Conservation (phyloP, 306 rosid species). For the Prunus dulcis region DNA sequence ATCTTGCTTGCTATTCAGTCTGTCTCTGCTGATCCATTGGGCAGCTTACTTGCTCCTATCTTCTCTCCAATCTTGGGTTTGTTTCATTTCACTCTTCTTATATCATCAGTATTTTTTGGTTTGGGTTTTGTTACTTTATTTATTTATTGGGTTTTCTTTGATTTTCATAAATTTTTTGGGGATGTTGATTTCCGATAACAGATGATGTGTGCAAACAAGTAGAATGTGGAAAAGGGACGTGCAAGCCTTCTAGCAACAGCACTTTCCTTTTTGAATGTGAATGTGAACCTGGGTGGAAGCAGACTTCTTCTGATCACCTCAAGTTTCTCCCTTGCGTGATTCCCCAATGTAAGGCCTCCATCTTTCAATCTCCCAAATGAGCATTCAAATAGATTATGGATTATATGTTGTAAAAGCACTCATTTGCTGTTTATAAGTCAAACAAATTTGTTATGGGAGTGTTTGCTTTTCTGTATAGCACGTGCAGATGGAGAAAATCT, state of each 20-base stretch:
- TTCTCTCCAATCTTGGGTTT: conserved; percentile 65
- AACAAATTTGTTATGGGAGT: not conserved
- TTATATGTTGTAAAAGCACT: not conserved
- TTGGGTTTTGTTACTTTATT: not conserved
- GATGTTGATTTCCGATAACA: conserved; percentile 20
- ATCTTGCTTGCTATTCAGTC: conserved; percentile 42
- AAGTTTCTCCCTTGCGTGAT: conserved; percentile 80
- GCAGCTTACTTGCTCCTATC: conserved; percentile 48
- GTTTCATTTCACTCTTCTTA: conserved; percentile 1
- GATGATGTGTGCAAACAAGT: conserved; percentile 66
- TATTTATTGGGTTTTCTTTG: conserved; percentile 9
- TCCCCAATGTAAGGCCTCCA: conserved; percentile 62
- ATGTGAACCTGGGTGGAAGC: conserved; percentile 80
- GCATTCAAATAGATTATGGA: not conserved
- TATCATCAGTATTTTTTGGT: not conserved
- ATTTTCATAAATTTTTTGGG: not conserved
- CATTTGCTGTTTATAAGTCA: not conserved
- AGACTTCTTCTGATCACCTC: conserved; percentile 25
- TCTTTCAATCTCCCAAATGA: conserved; percentile 5
- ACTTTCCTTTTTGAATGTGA: conserved; percentile 60
- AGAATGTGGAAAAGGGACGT: conserved; percentile 78
- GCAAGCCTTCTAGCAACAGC: conserved; percentile 59
- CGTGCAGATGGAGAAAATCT: not conserved
- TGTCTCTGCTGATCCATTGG: conserved; percentile 26
- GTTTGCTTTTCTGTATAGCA: not conserved